Base-by-base conservation (phyloP, 169 alveolate genomes). In the Cystoisospora suis region DNA sequence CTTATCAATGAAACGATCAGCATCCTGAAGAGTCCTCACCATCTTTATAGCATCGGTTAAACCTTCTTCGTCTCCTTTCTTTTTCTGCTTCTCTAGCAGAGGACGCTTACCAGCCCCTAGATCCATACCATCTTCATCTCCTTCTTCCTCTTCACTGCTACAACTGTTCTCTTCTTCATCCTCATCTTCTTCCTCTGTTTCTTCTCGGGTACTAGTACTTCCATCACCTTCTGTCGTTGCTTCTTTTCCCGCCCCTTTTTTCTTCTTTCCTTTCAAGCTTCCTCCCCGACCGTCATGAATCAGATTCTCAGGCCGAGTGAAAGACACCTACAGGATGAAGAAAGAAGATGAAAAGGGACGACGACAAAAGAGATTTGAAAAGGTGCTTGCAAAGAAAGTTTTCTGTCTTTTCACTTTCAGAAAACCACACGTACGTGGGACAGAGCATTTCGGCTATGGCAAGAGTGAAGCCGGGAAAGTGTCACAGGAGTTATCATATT, bases 1-100 rank as follows among this genome's bases (percentile, higher is more conserved):
- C 77, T 40, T 59, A 58, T 59, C 56, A 58, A 90, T 36, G 27
- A 3, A 42, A 36, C 42, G 38, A 42, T 49, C 81, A 4, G 90
- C 90, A 27, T 46, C 96, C 89, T 97, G 97, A 53, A 97, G 95
- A 49, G 94, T 95, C 81, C 98, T 95, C 15, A 96, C 98, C 97
- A 97, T 95, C 90, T 94, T 94, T 49, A 97, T 98, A 0, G 98
- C 97, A 65, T 96, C 97, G 38, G 90, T 92, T 34, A 86, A 32
- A 45, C 69, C 81, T 32, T 12, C 53, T 27, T 15, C 53, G 47
- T 49, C 36, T 4, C 49, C 86, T 29, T 45, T n/a, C 87, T 36
- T 23, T 7, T n/a, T 42, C 44, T 45, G 1, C 87, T 36, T 23
- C 23, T n/a, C 65, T 45, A 77, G 1, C 0, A 46, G 23, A 0